Base-by-base conservation (phyloP, 2,329 filamentous ascomycete species). In the Daldinia sp. region DNA sequence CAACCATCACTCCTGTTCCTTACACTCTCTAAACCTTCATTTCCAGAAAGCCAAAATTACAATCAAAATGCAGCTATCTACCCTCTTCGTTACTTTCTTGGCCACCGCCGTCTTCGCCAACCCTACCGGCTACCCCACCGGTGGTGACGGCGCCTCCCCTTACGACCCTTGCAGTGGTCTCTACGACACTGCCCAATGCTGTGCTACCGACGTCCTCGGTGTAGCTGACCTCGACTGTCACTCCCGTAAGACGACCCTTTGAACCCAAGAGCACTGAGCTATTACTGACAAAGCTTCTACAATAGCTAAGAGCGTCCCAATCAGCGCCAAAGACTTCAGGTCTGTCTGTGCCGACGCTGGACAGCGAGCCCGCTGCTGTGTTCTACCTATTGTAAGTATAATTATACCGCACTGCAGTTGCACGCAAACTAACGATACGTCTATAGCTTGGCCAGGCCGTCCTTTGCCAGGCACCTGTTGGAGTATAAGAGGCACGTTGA, bases 191-290 rank as follows among this genome's bases (percentile, higher is more conserved):
- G 71, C 83, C 3, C 81, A 84, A 67, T 90, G 87, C 80, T 90
- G 87, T 72, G 83, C 86, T 11, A 87, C 85, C 21, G 84, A 89
- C 67, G 80, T 89, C 30, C 81, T 89, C 35, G 73, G 72, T 7
- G 62, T 75, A 15, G 72, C 72, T 17, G 73, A 74, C 50, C 70
- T 74, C 23, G 68, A 89, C 78, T 90, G 87, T 74, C 76, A 70
- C 15, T 73, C 77, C 60, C 85, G 72, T 74, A 68, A 65, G 72
- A 51, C 10, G n/a, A 45, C 47, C 30, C 9, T 27, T 29, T 30
- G 7, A 17, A 21, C 2, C 19, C 34, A n/a, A 17, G 7, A 7
- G 27, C 32, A 49, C 11, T 7, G 8, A 39, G 45, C 1, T 2
- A 37, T 58, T 25, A 58, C 59, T 61, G 23, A 55, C 21, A 8